phyloP scores from a whole-genome alignment of 179 eudicot species.

The Sideroxylon spinosum region DNA sequence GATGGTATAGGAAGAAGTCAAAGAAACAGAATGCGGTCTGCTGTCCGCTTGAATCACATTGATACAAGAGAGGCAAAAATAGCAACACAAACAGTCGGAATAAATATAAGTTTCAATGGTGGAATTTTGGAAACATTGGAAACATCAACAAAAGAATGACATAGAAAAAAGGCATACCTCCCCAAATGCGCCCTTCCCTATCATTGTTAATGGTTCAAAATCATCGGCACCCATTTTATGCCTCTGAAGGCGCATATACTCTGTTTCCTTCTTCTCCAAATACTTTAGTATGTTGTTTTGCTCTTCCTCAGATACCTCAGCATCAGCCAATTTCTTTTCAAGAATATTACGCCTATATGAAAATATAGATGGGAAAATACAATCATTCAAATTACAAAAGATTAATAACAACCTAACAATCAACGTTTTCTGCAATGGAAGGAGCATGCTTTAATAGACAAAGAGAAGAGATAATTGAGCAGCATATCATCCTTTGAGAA shows the following conservation, averaged over 20 bases:
- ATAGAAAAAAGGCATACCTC: conserved; percentile 42
- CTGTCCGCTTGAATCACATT: background rate
- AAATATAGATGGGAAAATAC: background rate
- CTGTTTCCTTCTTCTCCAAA: conserved; percentile 79
- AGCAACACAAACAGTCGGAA: background rate
- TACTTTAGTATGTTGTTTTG: conserved; percentile 61
- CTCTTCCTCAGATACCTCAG: conserved; percentile 80
- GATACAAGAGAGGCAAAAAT: background rate
- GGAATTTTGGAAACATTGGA: background rate
- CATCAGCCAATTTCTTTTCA: conserved; percentile 77
- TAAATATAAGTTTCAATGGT: background rate
- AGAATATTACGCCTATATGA: conserved; percentile 60
- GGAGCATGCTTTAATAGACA: background rate
- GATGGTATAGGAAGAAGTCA: background rate
- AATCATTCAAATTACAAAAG: background rate
- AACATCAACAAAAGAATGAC: conserved; percentile 2
- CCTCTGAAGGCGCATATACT: conserved; percentile 84
- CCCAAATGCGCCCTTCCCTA: conserved; percentile 92
- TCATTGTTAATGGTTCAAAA: conserved; percentile 83
- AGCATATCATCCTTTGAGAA: too few species aligned
- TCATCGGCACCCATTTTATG: conserved; percentile 93
- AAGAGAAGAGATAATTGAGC: too few species aligned
- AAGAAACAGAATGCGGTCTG: background rate
- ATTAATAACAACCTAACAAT: background rate
- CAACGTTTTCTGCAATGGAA: background rate